Percentiles rank a stretch among this genome's conserved stretches.
These are phyloP conservation scores for Urtica urens DNA, from an alignment of 306 rosid genomes.

Conservation along the genomic window DNA sequence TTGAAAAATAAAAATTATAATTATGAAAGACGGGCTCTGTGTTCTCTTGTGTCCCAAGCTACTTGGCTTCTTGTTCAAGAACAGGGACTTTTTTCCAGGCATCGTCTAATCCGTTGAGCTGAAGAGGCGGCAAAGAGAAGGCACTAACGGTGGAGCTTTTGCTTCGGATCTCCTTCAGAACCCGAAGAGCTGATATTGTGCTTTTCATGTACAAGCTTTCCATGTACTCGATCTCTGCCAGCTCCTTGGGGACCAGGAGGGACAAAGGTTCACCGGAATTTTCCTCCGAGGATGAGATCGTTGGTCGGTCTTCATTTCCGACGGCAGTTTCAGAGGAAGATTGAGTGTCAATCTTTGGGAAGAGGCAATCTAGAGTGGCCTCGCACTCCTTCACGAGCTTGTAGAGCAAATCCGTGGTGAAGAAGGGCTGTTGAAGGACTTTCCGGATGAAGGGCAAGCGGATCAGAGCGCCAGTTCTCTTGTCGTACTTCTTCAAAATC, in stretches of 20 bases:
- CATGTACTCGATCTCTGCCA: slow-evolving; percentile 69
- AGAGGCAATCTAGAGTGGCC: slow-evolving; percentile 66
- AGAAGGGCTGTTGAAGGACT: slow-evolving; percentile 92
- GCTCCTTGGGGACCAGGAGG: slow-evolving; percentile 41
- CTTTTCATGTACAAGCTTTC: slow-evolving; percentile 83
- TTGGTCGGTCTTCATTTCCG: slow-evolving; percentile 39
- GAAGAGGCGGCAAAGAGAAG: slow-evolving; percentile 84
- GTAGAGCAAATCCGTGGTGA: slow-evolving; percentile 80
- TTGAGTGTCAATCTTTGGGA: slow-evolving; percentile 36
- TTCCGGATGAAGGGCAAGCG: slow-evolving; percentile 94
- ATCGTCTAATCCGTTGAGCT: slow-evolving; percentile 40
- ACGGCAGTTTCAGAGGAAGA: slow-evolving; percentile 24
- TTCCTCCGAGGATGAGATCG: slow-evolving; percentile 43
- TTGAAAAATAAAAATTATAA: not conserved
- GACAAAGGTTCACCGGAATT: slow-evolving; percentile 28
- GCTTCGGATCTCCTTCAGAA: slow-evolving; percentile 79
- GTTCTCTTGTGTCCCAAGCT: slow-evolving; percentile 15
- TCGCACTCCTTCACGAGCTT: slow-evolving; percentile 97
- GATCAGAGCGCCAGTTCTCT: slow-evolving; percentile 93
- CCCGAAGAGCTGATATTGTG: slow-evolving; percentile 64
- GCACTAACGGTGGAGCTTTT: slow-evolving; percentile 77
- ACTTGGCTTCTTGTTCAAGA: slow-evolving; percentile 27
- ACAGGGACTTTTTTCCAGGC: slow-evolving; percentile 24
- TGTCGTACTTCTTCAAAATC: slow-evolving; percentile 93
- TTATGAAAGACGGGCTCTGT: slow-evolving; percentile 5